Conservation (phyloP, 139 green algal species). For the Closterium sp. region DNA sequence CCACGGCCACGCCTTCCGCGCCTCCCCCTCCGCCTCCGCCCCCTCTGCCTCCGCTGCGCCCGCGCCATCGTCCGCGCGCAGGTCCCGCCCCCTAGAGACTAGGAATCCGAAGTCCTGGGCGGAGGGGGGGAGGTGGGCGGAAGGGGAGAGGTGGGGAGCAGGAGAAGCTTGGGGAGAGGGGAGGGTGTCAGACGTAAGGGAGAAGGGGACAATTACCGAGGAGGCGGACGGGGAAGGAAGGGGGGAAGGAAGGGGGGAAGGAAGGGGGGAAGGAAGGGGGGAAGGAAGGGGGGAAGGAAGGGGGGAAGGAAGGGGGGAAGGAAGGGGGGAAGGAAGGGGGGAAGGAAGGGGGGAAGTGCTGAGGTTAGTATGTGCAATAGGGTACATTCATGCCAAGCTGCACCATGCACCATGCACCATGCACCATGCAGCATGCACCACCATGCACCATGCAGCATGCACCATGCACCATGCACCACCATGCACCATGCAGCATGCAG, state of each 20-base stretch:
- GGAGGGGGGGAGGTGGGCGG: neutral
- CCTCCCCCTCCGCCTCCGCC: neutral
- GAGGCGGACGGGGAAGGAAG: too few species aligned
- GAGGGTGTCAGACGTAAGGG: too few species aligned
- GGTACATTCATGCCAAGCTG: neutral
- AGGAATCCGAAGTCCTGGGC: conserved; percentile 4
- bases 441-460: neutral
- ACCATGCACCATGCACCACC: neutral
- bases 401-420: neutral
- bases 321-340: neutral
- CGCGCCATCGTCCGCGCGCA: neutral
- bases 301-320: neutral
- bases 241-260: neutral
- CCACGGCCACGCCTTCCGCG: neutral
- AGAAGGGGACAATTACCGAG: too few species aligned
- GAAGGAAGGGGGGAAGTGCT: too few species aligned
- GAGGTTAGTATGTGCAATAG: neutral
- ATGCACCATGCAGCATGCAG: neutral
- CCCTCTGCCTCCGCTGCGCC: neutral
- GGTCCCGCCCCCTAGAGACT: neutral
- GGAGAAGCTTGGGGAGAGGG: too few species aligned
- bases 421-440: too few species aligned
- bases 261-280: neutral
- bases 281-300: neutral
- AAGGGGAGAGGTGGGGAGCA: too few species aligned